Evolutionary conservation across 495 filamentous ascomycete species (phyloP), one percentile per base, ranked within the genome.

Genomic region (Trichoderma virens): DNA sequence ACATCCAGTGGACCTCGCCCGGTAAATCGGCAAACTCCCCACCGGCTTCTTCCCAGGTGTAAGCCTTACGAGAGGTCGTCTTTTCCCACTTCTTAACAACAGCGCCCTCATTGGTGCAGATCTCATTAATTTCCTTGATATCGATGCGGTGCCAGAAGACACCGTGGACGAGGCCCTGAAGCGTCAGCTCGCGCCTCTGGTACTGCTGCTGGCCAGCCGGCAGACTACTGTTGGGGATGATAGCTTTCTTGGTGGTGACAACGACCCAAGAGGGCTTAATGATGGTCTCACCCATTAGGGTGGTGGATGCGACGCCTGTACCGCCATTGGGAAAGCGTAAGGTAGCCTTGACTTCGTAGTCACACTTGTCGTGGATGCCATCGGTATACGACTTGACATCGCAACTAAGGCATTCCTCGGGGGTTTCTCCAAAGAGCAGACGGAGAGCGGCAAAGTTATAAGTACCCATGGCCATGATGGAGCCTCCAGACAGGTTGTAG

Each of bases 401-500:
- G 62, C 74, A 76, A 39, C 65, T 64, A 7, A 74, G 61, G 59
- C 80, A 81, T 56, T 74, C 73, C 16, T 70, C 68, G 0, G 74
- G 73, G 18, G 75, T 61, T 18, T 69, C 61, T 0, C 68, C 71
- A 45, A 79, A 75, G 25, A 84, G 71, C 30, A 72, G 73, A 16
- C 79, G 68, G 0, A 83, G 65, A 5, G 73, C 66, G 20, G 74
- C 75, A 14, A 83, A 62, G 14, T 74, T 74, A 67, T 87, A 88
- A 0, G 79, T 75, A 6, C 78, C 80, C 6, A 84, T 72, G 65
- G 86, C 84, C 83, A 89, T 83, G 60, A 84, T 66, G 9, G 77
- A 68, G n/a, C 86, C 87, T 0, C 86, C 86, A 5, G 77, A 74
- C 0, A 87, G 73, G 3, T 78, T 71, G 65, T 82, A 87, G 25